A percentile compares a stretch with the other conserved stretches of the same genome.
phyloP scores from a whole-genome alignment of 306 rosid genomes.

The Canavalia ensiformis region DNA sequence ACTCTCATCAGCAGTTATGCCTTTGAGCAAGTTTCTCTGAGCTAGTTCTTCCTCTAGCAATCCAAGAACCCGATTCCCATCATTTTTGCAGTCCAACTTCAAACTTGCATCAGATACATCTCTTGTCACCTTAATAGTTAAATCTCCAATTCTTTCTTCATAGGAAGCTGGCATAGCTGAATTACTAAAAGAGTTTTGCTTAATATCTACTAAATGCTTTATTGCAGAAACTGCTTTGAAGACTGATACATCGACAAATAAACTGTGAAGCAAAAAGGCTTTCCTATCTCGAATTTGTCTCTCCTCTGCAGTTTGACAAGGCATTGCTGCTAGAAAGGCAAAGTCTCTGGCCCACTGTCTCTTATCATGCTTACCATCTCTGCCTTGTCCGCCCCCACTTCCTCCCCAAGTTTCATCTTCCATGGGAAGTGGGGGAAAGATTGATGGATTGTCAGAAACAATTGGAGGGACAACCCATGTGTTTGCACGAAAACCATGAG shows the following conservation, averaged over 20 bases:
- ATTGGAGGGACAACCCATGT: conserved; percentile 99
- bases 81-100: conserved; percentile 87
- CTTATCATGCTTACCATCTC: conserved; percentile 73
- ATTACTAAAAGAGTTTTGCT: conserved; percentile 50
- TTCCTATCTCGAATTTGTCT: conserved; percentile 93
- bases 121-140: conserved; percentile 77
- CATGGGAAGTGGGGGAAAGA: conserved; percentile 77
- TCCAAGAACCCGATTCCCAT: conserved; percentile 83
- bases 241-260: conserved; percentile 89
- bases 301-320: conserved; percentile 88
- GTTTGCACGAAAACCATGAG: conserved; percentile 94
- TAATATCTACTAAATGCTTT: conserved; percentile 60
- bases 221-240: conserved; percentile 82
- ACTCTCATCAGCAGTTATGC: conserved; percentile 98
- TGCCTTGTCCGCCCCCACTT: conserved; percentile 94
- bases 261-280: conserved; percentile 95
- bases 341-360: conserved; percentile 92
- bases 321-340: conserved; percentile 90
- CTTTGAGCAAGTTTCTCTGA: conserved; percentile 91
- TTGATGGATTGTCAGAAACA: conserved; percentile 80
- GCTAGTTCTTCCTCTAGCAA: conserved; percentile 77
- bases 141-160: conserved; percentile 80
- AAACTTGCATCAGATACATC: conserved; percentile 82
- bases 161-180: conserved; percentile 52
- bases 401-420: conserved; percentile 98